Conservation (phyloP, 2,329 filamentous ascomycete genomes). For the Gnomoniopsis smithogilvyi region DNA sequence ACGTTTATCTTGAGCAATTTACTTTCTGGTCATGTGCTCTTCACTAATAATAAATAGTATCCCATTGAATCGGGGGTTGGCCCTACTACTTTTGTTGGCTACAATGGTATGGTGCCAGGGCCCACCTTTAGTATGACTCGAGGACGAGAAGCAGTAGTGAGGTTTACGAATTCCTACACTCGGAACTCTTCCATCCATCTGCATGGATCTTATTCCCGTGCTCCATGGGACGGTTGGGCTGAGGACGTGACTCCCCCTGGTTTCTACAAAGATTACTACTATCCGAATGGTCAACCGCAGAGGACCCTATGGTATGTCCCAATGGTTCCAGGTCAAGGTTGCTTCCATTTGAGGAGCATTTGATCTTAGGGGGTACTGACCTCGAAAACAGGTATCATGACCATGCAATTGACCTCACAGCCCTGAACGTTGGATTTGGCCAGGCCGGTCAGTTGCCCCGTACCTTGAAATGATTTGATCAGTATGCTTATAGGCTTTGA, state of each 20-base stretch:
- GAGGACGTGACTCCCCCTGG: slow-evolving; percentile 42
- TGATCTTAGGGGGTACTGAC: no score
- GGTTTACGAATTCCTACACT: slow-evolving; percentile 43
- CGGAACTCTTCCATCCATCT: slow-evolving; percentile 42
- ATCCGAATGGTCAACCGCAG: slow-evolving; percentile 46
- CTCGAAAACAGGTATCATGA: no score
- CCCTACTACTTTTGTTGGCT: slow-evolving; percentile 33
- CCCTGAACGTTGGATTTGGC: slow-evolving; percentile 49
- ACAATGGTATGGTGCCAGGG: slow-evolving; percentile 47
- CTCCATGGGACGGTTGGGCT: slow-evolving; percentile 46
- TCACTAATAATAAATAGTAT: no score
- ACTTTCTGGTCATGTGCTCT: no score
- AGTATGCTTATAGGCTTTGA: no score
- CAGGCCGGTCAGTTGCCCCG: no score
- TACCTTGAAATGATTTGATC: no score
- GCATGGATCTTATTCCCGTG: slow-evolving; percentile 45
- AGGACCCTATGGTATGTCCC: slow-evolving; percentile 51
- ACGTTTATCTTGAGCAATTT: no score
- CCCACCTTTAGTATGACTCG: slow-evolving; percentile 43
- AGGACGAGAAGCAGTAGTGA: slow-evolving; percentile 45
- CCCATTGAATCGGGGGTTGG: no score
- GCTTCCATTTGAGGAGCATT: no score
- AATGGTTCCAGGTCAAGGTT: no score
- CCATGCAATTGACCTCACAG: slow-evolving; percentile 35
- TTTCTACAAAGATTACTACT: slow-evolving; percentile 54